Evolutionary conservation across 2,329 filamentous ascomycete species (phyloP).

Genomic region (Arthrobotrys sinensis): DNA sequence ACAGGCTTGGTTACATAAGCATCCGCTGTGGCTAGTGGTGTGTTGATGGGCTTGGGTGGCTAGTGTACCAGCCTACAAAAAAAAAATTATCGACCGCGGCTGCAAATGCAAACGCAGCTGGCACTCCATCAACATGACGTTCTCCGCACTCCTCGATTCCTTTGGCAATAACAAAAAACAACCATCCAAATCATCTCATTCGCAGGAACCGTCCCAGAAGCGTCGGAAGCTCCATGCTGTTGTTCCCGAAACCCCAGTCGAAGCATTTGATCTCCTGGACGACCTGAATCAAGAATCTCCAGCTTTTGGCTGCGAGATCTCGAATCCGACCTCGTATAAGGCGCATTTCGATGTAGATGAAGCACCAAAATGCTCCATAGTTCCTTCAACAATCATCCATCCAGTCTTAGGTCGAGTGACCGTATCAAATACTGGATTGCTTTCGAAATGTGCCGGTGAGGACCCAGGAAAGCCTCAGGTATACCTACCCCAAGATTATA

Average conservation of each 20-base stretch:
- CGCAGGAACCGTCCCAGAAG: conserved; percentile 25
- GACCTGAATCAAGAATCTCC: too few relatives aligned
- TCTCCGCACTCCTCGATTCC: conserved; percentile 47
- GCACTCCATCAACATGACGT: conserved; percentile 30
- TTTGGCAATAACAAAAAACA: conserved; percentile 14
- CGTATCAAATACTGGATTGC: conserved; percentile 23
- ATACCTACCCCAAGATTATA: neutral
- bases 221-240: conserved; percentile 29
- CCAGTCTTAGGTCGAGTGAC: conserved; percentile 33
- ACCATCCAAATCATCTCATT: neutral
- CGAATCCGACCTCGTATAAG: conserved; percentile 18
- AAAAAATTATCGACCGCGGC: too few relatives aligned
- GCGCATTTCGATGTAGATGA: conserved; percentile 33
- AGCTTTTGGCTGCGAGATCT: neutral
- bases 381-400: conserved; percentile 14
- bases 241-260: neutral
- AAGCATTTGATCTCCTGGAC: neutral
- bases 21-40: too few relatives aligned
- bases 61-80: too few relatives aligned
- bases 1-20: too few relatives aligned
- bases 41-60: too few relatives aligned
- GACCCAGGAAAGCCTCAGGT: neutral
- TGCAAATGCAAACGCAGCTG: neutral
- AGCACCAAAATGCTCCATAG: neutral
- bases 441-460: neutral